A percentile compares a stretch with the other conserved stretches of the same genome.
Evolutionary conservation across 2,329 filamentous ascomycete species (phyloP).

Genomic region (Fusarium sororula): DNA sequence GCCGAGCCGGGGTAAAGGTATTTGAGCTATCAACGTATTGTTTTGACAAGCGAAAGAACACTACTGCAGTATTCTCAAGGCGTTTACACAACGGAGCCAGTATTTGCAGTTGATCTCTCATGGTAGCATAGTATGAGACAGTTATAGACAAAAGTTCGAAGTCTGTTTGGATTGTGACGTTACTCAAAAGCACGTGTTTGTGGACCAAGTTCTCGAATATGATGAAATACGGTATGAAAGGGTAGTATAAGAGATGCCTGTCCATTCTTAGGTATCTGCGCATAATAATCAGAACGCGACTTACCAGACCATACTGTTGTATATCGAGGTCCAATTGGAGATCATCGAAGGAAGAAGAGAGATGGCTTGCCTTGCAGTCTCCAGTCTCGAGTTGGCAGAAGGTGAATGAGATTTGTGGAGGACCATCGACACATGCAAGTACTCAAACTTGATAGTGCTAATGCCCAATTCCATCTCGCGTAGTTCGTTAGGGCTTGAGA

Average conservation of each 20-base stretch:
- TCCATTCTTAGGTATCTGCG: background rate
- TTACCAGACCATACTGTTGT: conserved; percentile 13
- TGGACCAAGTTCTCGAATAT: background rate
- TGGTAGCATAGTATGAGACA: background rate
- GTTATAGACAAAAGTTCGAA: background rate
- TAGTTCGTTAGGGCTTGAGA: background rate
- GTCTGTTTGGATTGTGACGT: background rate
- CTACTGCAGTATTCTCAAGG: background rate
- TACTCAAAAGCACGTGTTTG: accelerated
- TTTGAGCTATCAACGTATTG: background rate
- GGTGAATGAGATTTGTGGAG: background rate
- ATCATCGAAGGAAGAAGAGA: conserved; percentile 2
- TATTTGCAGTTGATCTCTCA: background rate
- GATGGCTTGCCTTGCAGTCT: background rate
- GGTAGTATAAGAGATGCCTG: conserved; percentile 14
- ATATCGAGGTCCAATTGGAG: conserved; percentile 4
- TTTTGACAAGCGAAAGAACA: background rate
- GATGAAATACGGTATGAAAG: conserved; percentile 16
- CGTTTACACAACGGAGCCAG: background rate
- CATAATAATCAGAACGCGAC: accelerated
- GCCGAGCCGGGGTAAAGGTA: accelerated
- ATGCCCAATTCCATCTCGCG: conserved; percentile 11
- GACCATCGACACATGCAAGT: background rate
- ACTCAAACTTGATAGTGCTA: background rate
- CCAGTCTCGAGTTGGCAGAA: background rate